phyloP scores from a whole-genome alignment of 2,329 filamentous ascomycete genomes.

The Bertia moriformis region DNA sequence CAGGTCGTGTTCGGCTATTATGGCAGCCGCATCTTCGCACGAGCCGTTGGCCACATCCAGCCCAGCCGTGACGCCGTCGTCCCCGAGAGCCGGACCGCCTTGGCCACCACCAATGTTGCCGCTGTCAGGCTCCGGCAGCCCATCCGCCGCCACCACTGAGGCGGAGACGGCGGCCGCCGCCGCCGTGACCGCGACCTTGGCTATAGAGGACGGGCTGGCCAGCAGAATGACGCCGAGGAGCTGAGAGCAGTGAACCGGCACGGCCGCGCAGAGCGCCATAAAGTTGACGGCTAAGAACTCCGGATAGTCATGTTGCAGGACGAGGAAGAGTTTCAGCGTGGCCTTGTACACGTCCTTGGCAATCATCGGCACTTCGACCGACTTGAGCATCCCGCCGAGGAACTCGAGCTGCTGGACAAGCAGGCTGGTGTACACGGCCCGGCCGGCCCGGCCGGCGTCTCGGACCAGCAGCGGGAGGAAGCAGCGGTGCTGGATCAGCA shows the following conservation, averaged over 20 bases:
- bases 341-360: slow-evolving; percentile 76
- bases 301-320: slow-evolving; percentile 86
- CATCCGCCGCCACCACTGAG: slow-evolving; percentile 63
- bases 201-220: slow-evolving; percentile 58
- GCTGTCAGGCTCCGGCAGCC: slow-evolving; percentile 61
- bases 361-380: slow-evolving; percentile 49
- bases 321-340: slow-evolving; percentile 65
- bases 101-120: too few relatives aligned
- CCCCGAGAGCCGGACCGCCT: too few relatives aligned
- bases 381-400: slow-evolving; percentile 67
- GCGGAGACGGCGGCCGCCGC: slow-evolving; percentile 58
- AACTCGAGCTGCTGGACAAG: slow-evolving; percentile 59
- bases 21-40: slow-evolving; percentile 27
- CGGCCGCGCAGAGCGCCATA: slow-evolving; percentile 63
- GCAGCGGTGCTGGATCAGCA: slow-evolving; percentile 67
- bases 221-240: slow-evolving; percentile 77
- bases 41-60: background rate
- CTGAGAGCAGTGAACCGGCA: slow-evolving; percentile 77
- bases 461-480: slow-evolving; percentile 69
- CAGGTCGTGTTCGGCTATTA: slow-evolving; percentile 36
- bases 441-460: slow-evolving; percentile 52
- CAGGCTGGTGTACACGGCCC: slow-evolving; percentile 60
- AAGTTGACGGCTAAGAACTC: slow-evolving; percentile 85
- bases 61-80: too few relatives aligned
- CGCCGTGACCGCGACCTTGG: slow-evolving; percentile 58